Conservation (phyloP, 805 yeast species). For the Zygotorulaspora danielsina region DNA sequence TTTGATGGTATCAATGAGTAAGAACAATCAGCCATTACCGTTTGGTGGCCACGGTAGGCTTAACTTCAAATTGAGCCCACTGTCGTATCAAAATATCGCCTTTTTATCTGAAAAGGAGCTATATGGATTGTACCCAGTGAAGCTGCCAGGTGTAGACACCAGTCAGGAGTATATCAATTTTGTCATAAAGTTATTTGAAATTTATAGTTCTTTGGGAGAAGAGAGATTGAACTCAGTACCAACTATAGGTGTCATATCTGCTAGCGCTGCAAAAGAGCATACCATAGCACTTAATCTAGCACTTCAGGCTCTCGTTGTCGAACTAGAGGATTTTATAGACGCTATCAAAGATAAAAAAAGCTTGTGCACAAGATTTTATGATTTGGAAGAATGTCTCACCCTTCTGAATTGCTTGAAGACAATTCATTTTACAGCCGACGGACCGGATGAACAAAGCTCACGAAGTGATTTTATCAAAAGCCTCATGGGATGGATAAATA, state of each 20-base stretch:
- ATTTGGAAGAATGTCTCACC: slow-evolving; percentile 44
- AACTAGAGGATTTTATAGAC: slow-evolving; percentile 35
- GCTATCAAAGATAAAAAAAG: slow-evolving; percentile 31
- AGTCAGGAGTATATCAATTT: slow-evolving; percentile 44
- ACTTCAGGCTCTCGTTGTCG: slow-evolving; percentile 33
- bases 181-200: slow-evolving; percentile 47
- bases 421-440: slow-evolving; percentile 34
- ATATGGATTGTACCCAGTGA: slow-evolving; percentile 42
- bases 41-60: slow-evolving; percentile 21
- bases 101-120: slow-evolving; percentile 40
- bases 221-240: slow-evolving; percentile 41
- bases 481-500: slow-evolving; percentile 60
- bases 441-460: slow-evolving; percentile 31
- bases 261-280: slow-evolving; percentile 36
- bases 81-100: slow-evolving; percentile 39
- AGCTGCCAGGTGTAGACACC: slow-evolving; percentile 38
- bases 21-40: slow-evolving; percentile 14
- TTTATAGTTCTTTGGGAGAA: slow-evolving; percentile 48
- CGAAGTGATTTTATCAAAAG: slow-evolving; percentile 41
- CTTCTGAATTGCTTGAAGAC: slow-evolving; percentile 59
- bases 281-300: slow-evolving; percentile 37
- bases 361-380: slow-evolving; percentile 32
- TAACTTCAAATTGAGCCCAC: slow-evolving; percentile 47
- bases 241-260: slow-evolving; percentile 39
- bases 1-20: slow-evolving; percentile 19